Evolutionary conservation across 352 stramenopile species (phyloP).

Genomic region (Elongisporangium senticosum): DNA sequence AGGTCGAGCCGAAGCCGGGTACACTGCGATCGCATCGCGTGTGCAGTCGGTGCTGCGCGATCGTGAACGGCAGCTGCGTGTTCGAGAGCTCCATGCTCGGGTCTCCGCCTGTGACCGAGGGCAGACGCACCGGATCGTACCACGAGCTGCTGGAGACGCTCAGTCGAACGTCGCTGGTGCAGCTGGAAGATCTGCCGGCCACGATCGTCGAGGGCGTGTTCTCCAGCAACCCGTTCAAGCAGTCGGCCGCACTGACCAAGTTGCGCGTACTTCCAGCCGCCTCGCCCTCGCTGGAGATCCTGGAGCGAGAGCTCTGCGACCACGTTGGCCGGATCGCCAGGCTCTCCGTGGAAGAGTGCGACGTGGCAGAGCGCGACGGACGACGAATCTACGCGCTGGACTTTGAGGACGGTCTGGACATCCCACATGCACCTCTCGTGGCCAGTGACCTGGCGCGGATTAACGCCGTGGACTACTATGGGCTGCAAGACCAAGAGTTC

Average conservation of each 20-base stretch:
- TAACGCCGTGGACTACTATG: slow-evolving; percentile 21
- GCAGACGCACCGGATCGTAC: slow-evolving; percentile 13
- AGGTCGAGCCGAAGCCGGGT: slow-evolving; percentile 18
- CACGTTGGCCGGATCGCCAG: background rate
- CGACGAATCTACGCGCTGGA: slow-evolving; percentile 21
- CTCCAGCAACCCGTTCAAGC: slow-evolving; percentile 20
- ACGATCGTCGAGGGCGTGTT: slow-evolving; percentile 33
- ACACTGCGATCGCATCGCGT: slow-evolving; percentile 16
- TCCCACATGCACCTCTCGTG: slow-evolving; percentile 14
- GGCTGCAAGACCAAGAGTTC: slow-evolving; percentile 11
- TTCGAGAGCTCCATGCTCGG: slow-evolving; percentile 30
- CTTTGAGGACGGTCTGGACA: slow-evolving; percentile 26
- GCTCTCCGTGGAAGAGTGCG: slow-evolving; percentile 7
- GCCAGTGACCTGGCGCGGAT: slow-evolving; percentile 18
- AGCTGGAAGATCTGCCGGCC: slow-evolving; percentile 12
- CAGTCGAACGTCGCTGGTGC: slow-evolving; percentile 6
- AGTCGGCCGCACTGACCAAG: slow-evolving; percentile 15
- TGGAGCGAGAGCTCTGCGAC: background rate
- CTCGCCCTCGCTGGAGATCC: slow-evolving; percentile 8
- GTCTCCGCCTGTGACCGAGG: slow-evolving; percentile 14
- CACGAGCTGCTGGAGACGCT: slow-evolving; percentile 14
- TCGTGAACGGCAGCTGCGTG: slow-evolving; percentile 17
- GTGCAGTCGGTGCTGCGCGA: slow-evolving; percentile 18
- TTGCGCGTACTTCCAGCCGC: slow-evolving; percentile 16
- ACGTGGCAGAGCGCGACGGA: slow-evolving; percentile 15